A percentile compares a stretch with the other conserved stretches of the same genome.
Conservation (phyloP, 2,329 filamentous ascomycete species). For the Penicillium hesseltinei region DNA sequence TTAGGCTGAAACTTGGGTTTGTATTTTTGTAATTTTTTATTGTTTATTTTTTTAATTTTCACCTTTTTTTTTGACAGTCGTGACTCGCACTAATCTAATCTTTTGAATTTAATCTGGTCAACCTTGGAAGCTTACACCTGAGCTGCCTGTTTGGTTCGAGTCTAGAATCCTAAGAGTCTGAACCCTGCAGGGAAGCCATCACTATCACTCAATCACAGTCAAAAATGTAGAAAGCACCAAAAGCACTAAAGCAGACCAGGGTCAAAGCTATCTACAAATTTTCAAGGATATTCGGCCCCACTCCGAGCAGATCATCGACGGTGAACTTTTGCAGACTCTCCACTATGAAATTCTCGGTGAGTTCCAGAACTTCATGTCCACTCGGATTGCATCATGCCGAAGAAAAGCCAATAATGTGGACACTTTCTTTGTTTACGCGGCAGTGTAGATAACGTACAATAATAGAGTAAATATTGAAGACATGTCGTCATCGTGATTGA, state of each 20-base stretch:
- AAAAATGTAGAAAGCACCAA: not conserved
- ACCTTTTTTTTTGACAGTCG: not conserved
- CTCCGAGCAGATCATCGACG: constrained; percentile 3
- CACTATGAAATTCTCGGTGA: constrained; percentile 1
- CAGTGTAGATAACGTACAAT: not conserved
- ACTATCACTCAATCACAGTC: too few species aligned
- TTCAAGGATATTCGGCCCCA: constrained; percentile 4
- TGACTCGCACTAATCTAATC: not conserved
- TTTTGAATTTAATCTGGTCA: not conserved
- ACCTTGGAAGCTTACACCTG: not conserved
- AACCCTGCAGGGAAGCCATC: not conserved
- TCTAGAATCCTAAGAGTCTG: not conserved
- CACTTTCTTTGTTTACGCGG: not conserved
- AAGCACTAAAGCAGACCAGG: not conserved
- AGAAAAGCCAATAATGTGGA: not conserved
- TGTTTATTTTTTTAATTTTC: not conserved
- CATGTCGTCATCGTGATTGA: constrained; percentile 1
- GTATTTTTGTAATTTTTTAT: too few species aligned
- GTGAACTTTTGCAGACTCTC: constrained; percentile 3
- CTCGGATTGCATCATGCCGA: constrained; percentile 5
- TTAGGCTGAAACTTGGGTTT: not conserved
- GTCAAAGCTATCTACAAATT: not conserved
- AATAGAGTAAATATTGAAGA: not conserved
- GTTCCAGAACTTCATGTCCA: constrained; percentile 6
- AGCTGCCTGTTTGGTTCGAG: not conserved